Percentiles rank a stretch among this genome's conserved stretches.
phyloP scores from a whole-genome alignment of 768 basidiomycete genomes.

The Rubroboletus pulcherrimus region DNA sequence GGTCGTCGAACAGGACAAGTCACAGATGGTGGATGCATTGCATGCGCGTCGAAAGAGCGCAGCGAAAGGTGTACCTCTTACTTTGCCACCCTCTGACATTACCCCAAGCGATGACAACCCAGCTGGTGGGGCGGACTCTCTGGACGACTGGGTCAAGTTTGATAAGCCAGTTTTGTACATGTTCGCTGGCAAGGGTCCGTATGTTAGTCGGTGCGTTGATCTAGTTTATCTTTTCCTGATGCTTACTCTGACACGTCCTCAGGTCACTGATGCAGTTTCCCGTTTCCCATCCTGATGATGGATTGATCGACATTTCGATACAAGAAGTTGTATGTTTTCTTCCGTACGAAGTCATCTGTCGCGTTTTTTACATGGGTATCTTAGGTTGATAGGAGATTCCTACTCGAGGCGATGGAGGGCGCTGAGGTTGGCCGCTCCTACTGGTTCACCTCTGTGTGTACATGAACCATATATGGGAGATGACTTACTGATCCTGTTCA shows the following conservation, averaged over 20 bases:
- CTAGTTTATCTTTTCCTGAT: neutral
- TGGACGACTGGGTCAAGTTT: slow-evolving; percentile 67
- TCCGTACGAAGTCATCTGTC: neutral
- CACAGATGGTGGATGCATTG: slow-evolving; percentile 57
- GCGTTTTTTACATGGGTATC: neutral
- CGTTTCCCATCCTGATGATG: slow-evolving; percentile 75
- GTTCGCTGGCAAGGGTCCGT: slow-evolving; percentile 78
- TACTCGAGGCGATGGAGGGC: slow-evolving; percentile 54
- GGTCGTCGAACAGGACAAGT: slow-evolving; percentile 65
- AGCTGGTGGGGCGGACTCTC: slow-evolving; percentile 29
- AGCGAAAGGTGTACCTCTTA: slow-evolving; percentile 10
- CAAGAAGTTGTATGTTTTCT: slow-evolving; percentile 52
- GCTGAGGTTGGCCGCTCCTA: slow-evolving; percentile 58
- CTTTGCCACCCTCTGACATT: slow-evolving; percentile 11
- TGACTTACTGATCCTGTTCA: slow-evolving; percentile 4
- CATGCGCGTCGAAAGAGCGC: slow-evolving; percentile 34
- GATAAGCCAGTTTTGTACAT: slow-evolving; percentile 66
- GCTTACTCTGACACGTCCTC: neutral
- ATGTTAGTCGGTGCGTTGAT: slow-evolving; percentile 52
- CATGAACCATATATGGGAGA: neutral
- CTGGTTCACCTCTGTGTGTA: slow-evolving; percentile 58
- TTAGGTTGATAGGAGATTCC: slow-evolving; percentile 40
- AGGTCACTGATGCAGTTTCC: slow-evolving; percentile 84
- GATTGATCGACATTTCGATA: slow-evolving; percentile 66
- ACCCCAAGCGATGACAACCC: slow-evolving; percentile 9